Evolutionary conservation across 2,329 filamentous ascomycete genomes (phyloP), one percentile per base, ranked within the genome.

Genomic region (Zasmidium citrigriseum): DNA sequence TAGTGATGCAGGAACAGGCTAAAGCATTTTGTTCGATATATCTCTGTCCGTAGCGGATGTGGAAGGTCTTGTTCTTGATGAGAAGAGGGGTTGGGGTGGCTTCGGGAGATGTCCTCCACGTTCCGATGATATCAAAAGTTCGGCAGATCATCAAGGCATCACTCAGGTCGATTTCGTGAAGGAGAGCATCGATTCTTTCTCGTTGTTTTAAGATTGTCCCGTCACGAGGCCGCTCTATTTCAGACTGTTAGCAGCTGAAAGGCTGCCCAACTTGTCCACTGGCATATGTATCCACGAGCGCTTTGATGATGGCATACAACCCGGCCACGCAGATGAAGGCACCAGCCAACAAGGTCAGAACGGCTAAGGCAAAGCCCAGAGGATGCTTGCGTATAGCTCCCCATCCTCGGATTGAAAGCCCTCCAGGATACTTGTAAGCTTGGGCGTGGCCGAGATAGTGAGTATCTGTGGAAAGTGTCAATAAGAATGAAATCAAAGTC

Each of bases 301-400:
- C 66, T 57, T 75, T 74, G 48, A 82, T 74, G 0, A 75, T 81
- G 10, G 78, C 80, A 62, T 82, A 83, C 38, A 78, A 71, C 1
- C 81, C 81, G 1, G 61, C 61, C n/a, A 64, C 20, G n/a, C 61
- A 80, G n/a, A 82, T 80, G 49, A 82, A 81, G 1, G 69, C 78
- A 1, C 81, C 80, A 0, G 73, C 72, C 4, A 77, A 53, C 18
- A 82, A 68, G 0, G 80, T 81, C 24, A 76, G 59, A 3, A 77
- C 52, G 25, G 76, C 76, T 5, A 80, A 50, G 0, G 60, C 48
- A 25, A 38, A 52, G 9, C 25, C 29, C 7, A 52, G 16, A 20
- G n/a, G 16, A 14, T 38, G 49, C 18, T 38, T 52, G 20, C 49
- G 23, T 10, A 38, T 20, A 4, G 49, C 49, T 52, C 12, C 22